phyloP scores from a whole-genome alignment of 2,329 filamentous ascomycete genomes.

The Eurotiales sp. region DNA sequence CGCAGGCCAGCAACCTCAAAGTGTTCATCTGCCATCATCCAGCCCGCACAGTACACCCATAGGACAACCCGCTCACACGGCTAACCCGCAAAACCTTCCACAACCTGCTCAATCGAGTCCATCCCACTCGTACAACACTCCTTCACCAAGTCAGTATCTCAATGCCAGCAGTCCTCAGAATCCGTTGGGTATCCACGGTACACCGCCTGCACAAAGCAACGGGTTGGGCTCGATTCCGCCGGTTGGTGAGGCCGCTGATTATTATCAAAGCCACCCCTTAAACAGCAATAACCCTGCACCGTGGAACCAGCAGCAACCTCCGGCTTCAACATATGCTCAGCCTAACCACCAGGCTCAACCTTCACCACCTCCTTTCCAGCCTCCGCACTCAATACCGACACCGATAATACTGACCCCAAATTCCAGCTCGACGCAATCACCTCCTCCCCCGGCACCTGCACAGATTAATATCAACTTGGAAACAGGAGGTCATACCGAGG shows the following conservation, averaged over 20 bases:
- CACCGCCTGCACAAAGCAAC: neutral
- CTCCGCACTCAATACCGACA: neutral
- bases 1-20: too few relatives aligned
- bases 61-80: too few relatives aligned
- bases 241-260: neutral
- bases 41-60: too few relatives aligned
- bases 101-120: neutral
- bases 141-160: neutral
- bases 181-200: neutral
- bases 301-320: neutral
- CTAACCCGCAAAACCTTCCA: neutral
- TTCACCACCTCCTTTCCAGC: neutral
- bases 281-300: neutral
- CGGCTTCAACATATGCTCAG: neutral
- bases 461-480: constrained; percentile 1
- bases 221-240: neutral
- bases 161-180: neutral
- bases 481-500: neutral
- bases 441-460: neutral
- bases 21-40: too few relatives aligned
- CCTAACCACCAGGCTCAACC: neutral
- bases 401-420: neutral
- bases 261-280: constrained; percentile 1
- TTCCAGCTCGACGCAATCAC: neutral
- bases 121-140: neutral